Conservation (phyloP, 2,329 filamentous ascomycete genomes). For the Lojkania enalia region DNA sequence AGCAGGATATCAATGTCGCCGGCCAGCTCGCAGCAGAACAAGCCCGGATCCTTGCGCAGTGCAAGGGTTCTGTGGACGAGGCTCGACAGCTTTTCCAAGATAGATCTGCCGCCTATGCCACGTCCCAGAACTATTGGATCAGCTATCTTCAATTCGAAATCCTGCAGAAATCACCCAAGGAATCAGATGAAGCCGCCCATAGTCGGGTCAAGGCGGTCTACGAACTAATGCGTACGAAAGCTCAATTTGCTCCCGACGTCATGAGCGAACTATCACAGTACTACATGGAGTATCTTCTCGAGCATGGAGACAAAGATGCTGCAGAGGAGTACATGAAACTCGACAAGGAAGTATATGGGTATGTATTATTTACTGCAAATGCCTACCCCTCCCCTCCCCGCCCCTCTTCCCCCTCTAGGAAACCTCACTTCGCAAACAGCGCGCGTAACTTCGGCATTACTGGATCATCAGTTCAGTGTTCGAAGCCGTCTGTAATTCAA, state of each 20-base stretch:
- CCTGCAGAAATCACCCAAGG: constrained; percentile 71
- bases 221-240: constrained; percentile 72
- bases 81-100: constrained; percentile 81
- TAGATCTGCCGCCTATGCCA: constrained; percentile 81
- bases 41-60: constrained; percentile 84
- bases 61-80: constrained; percentile 77
- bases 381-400: constrained; percentile 18
- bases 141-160: constrained; percentile 89
- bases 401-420: constrained; percentile 23
- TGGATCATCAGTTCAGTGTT: too few relatives aligned
- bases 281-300: constrained; percentile 83
- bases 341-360: constrained; percentile 84
- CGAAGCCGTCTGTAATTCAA: too few relatives aligned
- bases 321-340: constrained; percentile 84
- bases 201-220: constrained; percentile 80
- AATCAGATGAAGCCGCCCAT: constrained; percentile 60
- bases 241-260: constrained; percentile 65
- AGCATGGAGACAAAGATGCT: constrained; percentile 77
- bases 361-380: constrained; percentile 40
- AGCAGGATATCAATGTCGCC: constrained; percentile 77
- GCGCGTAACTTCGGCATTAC: constrained; percentile 31
- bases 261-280: constrained; percentile 75
- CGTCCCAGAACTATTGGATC: constrained; percentile 87
- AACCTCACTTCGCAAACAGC: constrained; percentile 40
- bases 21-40: constrained; percentile 86